Base-by-base conservation (phyloP, 805 yeast genomes). In the Lachancea waltii region DNA sequence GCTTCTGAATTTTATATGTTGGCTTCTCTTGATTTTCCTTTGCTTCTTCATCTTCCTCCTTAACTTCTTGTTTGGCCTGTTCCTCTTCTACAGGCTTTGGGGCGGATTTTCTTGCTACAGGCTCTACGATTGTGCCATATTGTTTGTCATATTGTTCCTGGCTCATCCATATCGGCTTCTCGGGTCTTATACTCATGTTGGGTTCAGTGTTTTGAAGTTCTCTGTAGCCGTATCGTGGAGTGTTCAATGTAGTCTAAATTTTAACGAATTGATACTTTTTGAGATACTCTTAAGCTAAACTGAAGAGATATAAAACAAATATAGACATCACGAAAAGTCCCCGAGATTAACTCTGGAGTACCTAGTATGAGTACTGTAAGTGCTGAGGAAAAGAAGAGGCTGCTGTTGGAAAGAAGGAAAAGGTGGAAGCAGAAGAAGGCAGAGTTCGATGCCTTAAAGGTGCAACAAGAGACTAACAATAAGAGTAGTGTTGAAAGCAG, bases 351-450 rank as follows among this genome's bases (percentile, higher is more conserved):
- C n/a, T n/a, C n/a, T n/a, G n/a, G n/a, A n/a, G n/a, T n/a, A n/a
- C n/a, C n/a, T n/a, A n/a, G n/a, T n/a, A 49, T 48, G 54, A 35
- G 45, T 39, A 33, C 50, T 38, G 53, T 46, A 42, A 48, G 54
- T 48, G 30, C 46, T 22, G 46, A 48, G 22, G 51, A 53, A 32
- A 70, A 63, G 43, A 64, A 62, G 38, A 62, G 60, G 41, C 53
- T 56, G 22, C 53, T 59, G 38, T 57, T 58, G 36, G 65, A 49
- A 42, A 50, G 85, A 37, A 71, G 71, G 43, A 77, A 73, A 43
- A 70, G 70, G 31, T 81, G 85, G 85, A 77, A 74, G 49, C 64
- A 62, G 47, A 74, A 74, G 57, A 75, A 75, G 51, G 67, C 66
- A 27, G 62, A 63, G 36, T 51, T 53, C 29, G 56, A 50, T 22